These are phyloP conservation scores for Juglanconis oblonga DNA, from an alignment of 2,329 filamentous ascomycete genomes.

Conservation along the genomic window DNA sequence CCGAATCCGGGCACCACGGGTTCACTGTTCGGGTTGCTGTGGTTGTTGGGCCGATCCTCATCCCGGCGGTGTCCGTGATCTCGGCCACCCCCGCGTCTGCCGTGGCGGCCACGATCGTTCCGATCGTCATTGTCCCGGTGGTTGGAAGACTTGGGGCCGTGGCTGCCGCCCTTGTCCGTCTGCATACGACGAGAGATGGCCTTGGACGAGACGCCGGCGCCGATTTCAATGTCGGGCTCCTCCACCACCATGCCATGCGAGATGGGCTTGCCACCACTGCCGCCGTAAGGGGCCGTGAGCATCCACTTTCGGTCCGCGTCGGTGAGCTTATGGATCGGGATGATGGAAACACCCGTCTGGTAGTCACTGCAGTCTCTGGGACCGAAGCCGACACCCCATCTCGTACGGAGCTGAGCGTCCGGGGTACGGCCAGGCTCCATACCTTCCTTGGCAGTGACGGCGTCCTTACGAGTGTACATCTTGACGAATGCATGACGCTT, in stretches of 20 bases:
- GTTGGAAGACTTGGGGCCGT: conserved; percentile 62
- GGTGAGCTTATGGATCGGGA: conserved; percentile 87
- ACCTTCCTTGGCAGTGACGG: conserved; percentile 76
- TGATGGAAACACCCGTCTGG: conserved; percentile 83
- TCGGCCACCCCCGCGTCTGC: conserved; percentile 17
- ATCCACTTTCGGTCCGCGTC: conserved; percentile 98
- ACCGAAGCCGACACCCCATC: conserved; percentile 97
- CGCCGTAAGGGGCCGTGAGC: conserved; percentile 87
- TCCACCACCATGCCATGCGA: conserved; percentile 85
- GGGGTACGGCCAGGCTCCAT: conserved; percentile 78
- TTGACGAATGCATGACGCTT: conserved; percentile 99
- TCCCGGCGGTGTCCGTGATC: conserved; percentile 25
- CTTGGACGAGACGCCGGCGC: conserved; percentile 94
- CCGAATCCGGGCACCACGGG: conserved; percentile 36
- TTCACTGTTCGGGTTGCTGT: conserved; percentile 21
- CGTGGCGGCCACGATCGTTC: conserved; percentile 19
- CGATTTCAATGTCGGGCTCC: conserved; percentile 98
- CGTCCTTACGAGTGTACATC: conserved; percentile 88
- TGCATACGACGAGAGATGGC: conserved; percentile 69
- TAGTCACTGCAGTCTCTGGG: conserved; percentile 98
- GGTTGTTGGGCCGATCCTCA: conserved; percentile 26
- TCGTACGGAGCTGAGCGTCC: conserved; percentile 76
- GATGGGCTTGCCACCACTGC: conserved; percentile 80
- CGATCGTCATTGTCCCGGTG: conserved; percentile 28
- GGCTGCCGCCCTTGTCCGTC: conserved; percentile 63